These are phyloP conservation scores for Piper betle DNA, from an alignment of 164 flowering plant genomes.

Conservation along the genomic window DNA sequence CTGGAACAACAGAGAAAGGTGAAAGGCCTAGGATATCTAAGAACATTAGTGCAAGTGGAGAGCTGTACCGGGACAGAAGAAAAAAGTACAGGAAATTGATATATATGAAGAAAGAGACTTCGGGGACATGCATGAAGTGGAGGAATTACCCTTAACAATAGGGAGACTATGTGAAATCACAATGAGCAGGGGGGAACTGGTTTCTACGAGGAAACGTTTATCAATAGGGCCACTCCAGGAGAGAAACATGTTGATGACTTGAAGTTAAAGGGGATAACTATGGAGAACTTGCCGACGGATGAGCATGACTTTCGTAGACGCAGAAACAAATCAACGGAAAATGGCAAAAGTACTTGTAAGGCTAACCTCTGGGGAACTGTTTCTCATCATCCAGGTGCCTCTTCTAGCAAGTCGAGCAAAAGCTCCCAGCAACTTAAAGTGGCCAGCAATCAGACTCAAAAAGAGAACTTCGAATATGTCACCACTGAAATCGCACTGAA, in stretches of 20 bases:
- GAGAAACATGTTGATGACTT: neutral
- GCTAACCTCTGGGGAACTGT: slow-evolving; percentile 8
- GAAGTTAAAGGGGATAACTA: slow-evolving; percentile 2
- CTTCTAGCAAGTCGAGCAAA: slow-evolving; percentile 10
- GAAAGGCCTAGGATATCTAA: slow-evolving; percentile 8
- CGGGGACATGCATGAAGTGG: slow-evolving; percentile 8
- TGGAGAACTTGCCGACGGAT: slow-evolving; percentile 11
- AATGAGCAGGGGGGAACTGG: slow-evolving; percentile 19
- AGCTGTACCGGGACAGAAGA: slow-evolving; percentile 7
- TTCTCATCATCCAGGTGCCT: slow-evolving; percentile 8
- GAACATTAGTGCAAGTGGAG: slow-evolving; percentile 14
- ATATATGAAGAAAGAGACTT: slow-evolving; percentile 10
- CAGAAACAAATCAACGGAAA: slow-evolving; percentile 8
- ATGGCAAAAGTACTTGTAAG: slow-evolving; percentile 6
- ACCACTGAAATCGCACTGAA: slow-evolving; percentile 38
- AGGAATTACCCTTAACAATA: slow-evolving; percentile 1
- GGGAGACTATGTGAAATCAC: slow-evolving; percentile 10
- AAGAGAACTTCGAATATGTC: slow-evolving; percentile 7
- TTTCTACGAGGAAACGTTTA: slow-evolving; percentile 3
- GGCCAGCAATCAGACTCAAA: slow-evolving; percentile 14
- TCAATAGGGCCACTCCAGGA: slow-evolving; percentile 10
- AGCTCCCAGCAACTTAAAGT: slow-evolving; percentile 15
- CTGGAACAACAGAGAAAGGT: slow-evolving; percentile 11
- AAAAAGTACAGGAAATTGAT: slow-evolving; percentile 8
- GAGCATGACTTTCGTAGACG: slow-evolving; percentile 6